Base-by-base conservation (phyloP, 108 stramenopile species). In the Cyclotella cryptica region DNA sequence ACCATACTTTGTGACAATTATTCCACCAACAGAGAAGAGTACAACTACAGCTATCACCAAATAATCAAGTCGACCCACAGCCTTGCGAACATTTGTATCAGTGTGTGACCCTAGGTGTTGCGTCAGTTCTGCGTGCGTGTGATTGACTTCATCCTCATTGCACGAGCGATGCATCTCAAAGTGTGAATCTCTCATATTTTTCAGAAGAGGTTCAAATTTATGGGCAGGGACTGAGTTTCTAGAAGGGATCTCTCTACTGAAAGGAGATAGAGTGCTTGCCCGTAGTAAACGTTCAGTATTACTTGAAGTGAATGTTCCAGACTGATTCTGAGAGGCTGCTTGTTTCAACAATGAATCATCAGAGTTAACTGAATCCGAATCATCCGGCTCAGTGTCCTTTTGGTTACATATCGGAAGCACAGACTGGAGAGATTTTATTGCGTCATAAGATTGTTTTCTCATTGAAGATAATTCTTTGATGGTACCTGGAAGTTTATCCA, bases 111-210 rank as follows among this genome's bases (percentile, higher is more conserved):
- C 22, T 24, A 24, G 6, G 22, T 12, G 22, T 22, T 12, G 55
- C 24, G 55, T 12, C 55, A 24, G 24, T 4, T 3, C 55, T 49
- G 47, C 3, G 1, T 3, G 4, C 9, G 22, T 24, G 11, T 24
- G 5, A 8, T 24, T 55, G 1, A 12, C 24, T 12, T 40, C 24
- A 40, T 62, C 60, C 18, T 62, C 35, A 30, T 39, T 1, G 29
- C 11, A 41, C 29, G 70, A 71, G 12, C 52, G 68, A 30, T 71
- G 57, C 57, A 71, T 29, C 42, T 71, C 26, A 71, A 58, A 59
- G 41, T 71, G 70, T 1, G 70, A 71, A 3, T 71, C 42, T 59
- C 41, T 71, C 70, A 71, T 57, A 58, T 40, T 57, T 24, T 57
- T 75, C 54, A 75, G 40, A n/a, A 75, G 53, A 12, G 49, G 22